phyloP scores from a whole-genome alignment of 176 grass and related monocot species.

The Eleusine coracana region DNA sequence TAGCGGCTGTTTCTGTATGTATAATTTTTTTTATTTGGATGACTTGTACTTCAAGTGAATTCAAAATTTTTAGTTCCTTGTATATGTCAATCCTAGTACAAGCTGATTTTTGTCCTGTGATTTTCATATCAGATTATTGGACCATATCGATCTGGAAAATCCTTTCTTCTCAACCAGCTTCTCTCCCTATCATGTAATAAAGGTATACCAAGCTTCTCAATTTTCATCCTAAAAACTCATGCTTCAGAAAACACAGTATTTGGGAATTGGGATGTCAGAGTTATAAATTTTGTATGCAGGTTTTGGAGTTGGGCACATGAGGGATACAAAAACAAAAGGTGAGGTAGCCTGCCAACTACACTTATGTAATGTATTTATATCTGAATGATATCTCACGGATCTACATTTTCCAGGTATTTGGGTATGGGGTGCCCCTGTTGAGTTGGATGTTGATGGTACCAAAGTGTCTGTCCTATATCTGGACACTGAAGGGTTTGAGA shows the following conservation, averaged over 20 bases:
- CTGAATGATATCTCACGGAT: not conserved
- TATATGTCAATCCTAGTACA: not conserved
- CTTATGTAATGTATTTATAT: not conserved
- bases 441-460: not conserved
- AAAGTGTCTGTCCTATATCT: slow-evolving; percentile 86
- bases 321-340: slow-evolving; percentile 99
- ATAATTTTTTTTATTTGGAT: not conserved
- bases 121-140: slow-evolving; percentile 71
- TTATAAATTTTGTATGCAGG: slow-evolving; percentile 47
- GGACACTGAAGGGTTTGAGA: slow-evolving; percentile 97
- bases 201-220: slow-evolving; percentile 43
- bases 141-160: slow-evolving; percentile 88
- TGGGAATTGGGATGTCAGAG: too few relatives aligned
- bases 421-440: slow-evolving; percentile 75
- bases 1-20: slow-evolving; percentile 79
- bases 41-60: not conserved
- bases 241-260: not conserved
- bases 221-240: not conserved
- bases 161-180: slow-evolving; percentile 97
- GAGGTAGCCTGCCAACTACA: not conserved
- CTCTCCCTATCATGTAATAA: slow-evolving; percentile 79
- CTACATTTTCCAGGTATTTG: slow-evolving; percentile 70
- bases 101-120: slow-evolving; percentile 13
- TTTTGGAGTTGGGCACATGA: slow-evolving; percentile 96
- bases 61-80: not conserved